Conservation (phyloP, 1,284 basidiomycete species). For the Ustilago nuda region DNA sequence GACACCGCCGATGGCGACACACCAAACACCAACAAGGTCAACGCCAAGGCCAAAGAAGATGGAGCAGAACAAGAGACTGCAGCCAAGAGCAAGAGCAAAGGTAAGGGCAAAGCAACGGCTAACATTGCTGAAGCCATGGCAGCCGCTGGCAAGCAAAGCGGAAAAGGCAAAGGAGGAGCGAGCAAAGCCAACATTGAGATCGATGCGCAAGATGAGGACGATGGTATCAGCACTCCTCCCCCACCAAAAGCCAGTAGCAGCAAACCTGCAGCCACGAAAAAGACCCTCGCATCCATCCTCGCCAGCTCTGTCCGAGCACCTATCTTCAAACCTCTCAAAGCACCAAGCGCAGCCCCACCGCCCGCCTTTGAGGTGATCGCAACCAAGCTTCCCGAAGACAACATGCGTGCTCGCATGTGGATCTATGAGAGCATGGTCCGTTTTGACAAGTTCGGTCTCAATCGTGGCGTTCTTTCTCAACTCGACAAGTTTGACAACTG, state of each 20-base stretch:
- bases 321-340: slow-evolving; percentile 38
- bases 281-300: slow-evolving; percentile 30
- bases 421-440: slow-evolving; percentile 61
- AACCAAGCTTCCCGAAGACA: slow-evolving; percentile 49
- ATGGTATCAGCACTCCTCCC: slow-evolving; percentile 38
- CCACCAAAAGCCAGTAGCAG: slow-evolving; percentile 17
- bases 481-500: slow-evolving; percentile 59
- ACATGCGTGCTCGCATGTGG: slow-evolving; percentile 60
- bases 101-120: slow-evolving; percentile 17
- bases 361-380: slow-evolving; percentile 47
- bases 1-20: neutral
- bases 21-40: slow-evolving; percentile 6
- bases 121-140: slow-evolving; percentile 24
- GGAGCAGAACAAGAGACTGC: neutral
- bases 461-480: slow-evolving; percentile 35
- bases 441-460: slow-evolving; percentile 57
- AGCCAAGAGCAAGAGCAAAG: neutral
- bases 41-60: neutral
- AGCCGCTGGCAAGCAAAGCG: slow-evolving; percentile 9
- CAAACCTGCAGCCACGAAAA: slow-evolving; percentile 18
- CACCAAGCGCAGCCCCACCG: slow-evolving; percentile 29
- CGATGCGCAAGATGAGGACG: slow-evolving; percentile 24
- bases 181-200: neutral
- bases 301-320: slow-evolving; percentile 14
- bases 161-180: slow-evolving; percentile 22